Evolutionary conservation across 192 early-diverging fungal species (phyloP), one percentile per base, ranked within the genome.

Genomic region (Backusella liffmaniae): DNA sequence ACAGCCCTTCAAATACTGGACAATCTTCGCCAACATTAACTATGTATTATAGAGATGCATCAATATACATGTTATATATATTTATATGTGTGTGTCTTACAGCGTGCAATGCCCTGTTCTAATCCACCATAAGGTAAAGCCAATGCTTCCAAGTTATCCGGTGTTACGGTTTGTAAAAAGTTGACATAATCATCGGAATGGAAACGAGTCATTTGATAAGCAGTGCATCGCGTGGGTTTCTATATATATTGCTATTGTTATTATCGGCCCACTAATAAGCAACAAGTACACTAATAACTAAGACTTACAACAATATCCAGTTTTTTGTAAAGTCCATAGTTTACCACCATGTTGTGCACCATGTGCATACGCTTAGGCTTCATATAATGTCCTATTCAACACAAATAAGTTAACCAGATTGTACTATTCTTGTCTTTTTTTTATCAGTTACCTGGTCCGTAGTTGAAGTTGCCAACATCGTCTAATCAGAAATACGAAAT

Each of bases 281-380:
- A 49, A 49, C 46, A 49, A 42, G 34, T 1, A 44, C 26, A 23
- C 8, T 21, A 29, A 13, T 1, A 74, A 1, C 34, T 16, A 49
- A 18, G 6, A 51, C 79, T 80, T 88, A 88, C 89, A 29, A 91
- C 85, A 72, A 94, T 88, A 51, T 90, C 86, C 94, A 99, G 95
- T 66, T 97, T 92, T 77, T 96, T 94, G 74, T 96, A 91, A 35
- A 99, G 88, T 0, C 94, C 96, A 80, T 99, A 99, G 51, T 92
- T 93, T 66, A 96, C 85, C 32, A 99, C 92, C 44, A 99, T 85
- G 79, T 94, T 94, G 82, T 99, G 96, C 1, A 95, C 92, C 88
- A 99, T 93, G 65, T 94, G 93, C 76, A 99, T 93, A 76, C 98
- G 88, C 32, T 94, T 91, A n/a, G 98, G 98, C 80, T 99, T 99